Conservation (phyloP, 768 basidiomycete species). For the Podaxis sp. region DNA sequence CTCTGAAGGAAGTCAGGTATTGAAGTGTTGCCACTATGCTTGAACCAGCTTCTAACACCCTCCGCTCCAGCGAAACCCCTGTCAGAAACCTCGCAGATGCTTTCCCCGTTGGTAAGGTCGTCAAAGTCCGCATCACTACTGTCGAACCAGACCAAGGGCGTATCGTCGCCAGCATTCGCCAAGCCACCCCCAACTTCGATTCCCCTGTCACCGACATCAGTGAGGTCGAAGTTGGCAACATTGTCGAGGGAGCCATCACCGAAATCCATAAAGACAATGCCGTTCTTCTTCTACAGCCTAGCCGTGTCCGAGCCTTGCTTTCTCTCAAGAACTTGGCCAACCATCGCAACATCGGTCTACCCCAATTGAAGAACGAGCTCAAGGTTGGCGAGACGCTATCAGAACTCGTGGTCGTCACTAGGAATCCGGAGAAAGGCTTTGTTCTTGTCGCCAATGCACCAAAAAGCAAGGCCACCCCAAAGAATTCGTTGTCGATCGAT, state of each 20-base stretch:
- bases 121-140: conserved; percentile 78
- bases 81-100: conserved; percentile 54
- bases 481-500: conserved; percentile 59
- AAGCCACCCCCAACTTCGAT: conserved; percentile 54
- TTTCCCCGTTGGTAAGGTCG: conserved; percentile 79
- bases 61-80: conserved; percentile 58
- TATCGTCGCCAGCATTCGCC: conserved; percentile 85
- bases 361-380: conserved; percentile 63
- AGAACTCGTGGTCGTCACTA: conserved; percentile 85
- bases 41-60: conserved; percentile 2
- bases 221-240: conserved; percentile 74
- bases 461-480: conserved; percentile 52
- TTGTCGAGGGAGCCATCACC: conserved; percentile 65
- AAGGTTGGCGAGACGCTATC: conserved; percentile 69
- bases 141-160: conserved; percentile 57
- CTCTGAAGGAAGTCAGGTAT: conserved; percentile 80
- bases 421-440: conserved; percentile 81
- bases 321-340: conserved; percentile 88
- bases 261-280: conserved; percentile 87
- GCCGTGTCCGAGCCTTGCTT: conserved; percentile 74
- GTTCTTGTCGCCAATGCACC: conserved; percentile 82
- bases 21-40: neutral
- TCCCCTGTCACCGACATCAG: conserved; percentile 60
- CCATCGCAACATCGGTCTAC: conserved; percentile 60
- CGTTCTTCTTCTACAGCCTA: conserved; percentile 70